These are phyloP conservation scores for Cyathus striatus DNA, from an alignment of 768 basidiomycete genomes.

Conservation along the genomic window DNA sequence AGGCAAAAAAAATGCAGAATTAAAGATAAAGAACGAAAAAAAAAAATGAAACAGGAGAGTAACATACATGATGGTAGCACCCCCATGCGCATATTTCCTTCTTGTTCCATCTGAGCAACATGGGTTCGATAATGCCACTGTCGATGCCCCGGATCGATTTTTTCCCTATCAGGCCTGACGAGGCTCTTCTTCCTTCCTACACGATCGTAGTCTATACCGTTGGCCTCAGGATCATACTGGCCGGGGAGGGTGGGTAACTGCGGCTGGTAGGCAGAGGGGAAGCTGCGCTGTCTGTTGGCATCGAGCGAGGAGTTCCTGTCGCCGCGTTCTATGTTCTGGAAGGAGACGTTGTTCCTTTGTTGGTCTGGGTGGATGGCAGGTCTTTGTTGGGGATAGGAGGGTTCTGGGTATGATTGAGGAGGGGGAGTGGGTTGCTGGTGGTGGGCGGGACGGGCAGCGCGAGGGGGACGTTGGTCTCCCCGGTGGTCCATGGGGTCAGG, in stretches of 20 bases:
- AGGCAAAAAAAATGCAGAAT: conserved; percentile 8
- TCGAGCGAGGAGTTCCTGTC: conserved; percentile 60
- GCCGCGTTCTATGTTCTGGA: conserved; percentile 64
- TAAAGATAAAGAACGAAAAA: conserved; percentile 3
- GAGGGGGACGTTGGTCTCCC: conserved; percentile 49
- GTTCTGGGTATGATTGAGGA: conserved; percentile 32
- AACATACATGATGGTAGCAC: conserved; percentile 80
- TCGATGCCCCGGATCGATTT: conserved; percentile 91
- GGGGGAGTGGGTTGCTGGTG: conserved; percentile 32
- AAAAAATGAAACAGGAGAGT: conserved; percentile 10
- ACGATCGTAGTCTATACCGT: conserved; percentile 40
- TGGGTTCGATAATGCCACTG: conserved; percentile 93
- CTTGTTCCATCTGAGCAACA: conserved; percentile 72
- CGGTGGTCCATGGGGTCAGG: conserved; percentile 29
- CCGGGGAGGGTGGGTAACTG: conserved; percentile 16
- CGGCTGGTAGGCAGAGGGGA: conserved; percentile 44
- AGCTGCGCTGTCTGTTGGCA: conserved; percentile 41
- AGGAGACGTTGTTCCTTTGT: conserved; percentile 53
- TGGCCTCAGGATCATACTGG: conserved; percentile 39
- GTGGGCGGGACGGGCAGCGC: conserved; percentile 43
- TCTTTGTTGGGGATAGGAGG: conserved; percentile 9
- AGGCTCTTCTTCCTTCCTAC: conserved; percentile 87
- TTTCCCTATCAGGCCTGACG: conserved; percentile 89
- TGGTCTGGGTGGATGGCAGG: conserved; percentile 29
- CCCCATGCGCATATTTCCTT: conserved; percentile 58